Conservation (phyloP, 768 basidiomycete genomes). For the Suillus americanus region DNA sequence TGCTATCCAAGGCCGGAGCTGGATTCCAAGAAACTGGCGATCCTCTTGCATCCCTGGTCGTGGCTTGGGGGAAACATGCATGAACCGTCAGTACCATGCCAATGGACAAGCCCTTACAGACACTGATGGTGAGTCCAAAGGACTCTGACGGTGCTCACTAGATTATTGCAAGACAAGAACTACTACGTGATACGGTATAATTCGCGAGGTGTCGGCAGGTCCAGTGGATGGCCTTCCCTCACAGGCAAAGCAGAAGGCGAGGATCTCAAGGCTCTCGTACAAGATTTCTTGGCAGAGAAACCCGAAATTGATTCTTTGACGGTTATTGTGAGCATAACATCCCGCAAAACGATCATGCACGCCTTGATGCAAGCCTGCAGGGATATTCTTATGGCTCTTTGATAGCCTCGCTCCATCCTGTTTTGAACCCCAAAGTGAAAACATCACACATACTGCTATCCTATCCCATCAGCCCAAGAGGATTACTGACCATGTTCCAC, state of each 20-base stretch:
- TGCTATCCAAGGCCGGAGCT: constrained; percentile 25
- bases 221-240: constrained; percentile 71
- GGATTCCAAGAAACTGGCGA: constrained; percentile 46
- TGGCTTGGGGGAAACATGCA: constrained; percentile 76
- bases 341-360: constrained; percentile 4
- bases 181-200: constrained; percentile 74
- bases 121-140: constrained; percentile 5
- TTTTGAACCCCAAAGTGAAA: constrained; percentile 46
- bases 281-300: constrained; percentile 48
- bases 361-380: constrained; percentile 34
- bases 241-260: constrained; percentile 69
- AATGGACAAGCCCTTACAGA: not conserved
- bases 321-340: constrained; percentile 51
- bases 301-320: constrained; percentile 49
- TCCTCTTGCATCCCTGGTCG: constrained; percentile 87
- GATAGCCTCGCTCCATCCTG: constrained; percentile 64
- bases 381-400: constrained; percentile 84
- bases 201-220: constrained; percentile 74
- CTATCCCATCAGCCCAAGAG: constrained; percentile 70
- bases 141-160: constrained; percentile 44
- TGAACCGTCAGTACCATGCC: constrained; percentile 59
- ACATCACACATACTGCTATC: constrained; percentile 72
- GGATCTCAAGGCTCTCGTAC: constrained; percentile 64
- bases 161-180: constrained; percentile 40
- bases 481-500: constrained; percentile 69